Evolutionary conservation across 2,329 filamentous ascomycete species (phyloP), one percentile per base, ranked within the genome.

Genomic region (Colletotrichum sp.): DNA sequence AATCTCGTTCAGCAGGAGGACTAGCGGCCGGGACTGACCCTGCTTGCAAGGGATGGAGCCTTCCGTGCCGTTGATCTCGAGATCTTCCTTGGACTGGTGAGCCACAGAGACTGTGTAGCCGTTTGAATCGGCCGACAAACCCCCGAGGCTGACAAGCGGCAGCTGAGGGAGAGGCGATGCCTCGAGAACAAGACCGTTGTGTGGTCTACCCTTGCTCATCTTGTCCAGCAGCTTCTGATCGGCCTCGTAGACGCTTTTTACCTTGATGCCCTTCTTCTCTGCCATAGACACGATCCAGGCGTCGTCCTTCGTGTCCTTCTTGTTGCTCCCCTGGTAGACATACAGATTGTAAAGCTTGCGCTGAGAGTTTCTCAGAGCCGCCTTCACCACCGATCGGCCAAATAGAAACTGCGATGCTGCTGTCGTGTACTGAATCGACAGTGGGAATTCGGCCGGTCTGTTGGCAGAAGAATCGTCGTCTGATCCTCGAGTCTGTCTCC

Each of bases 391-490:
- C 3, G 94, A 94, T 60, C 91, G 91, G 7, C 97, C 97, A 82
- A 98, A 99, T 3, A 99, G 88, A 80, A 98, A 99, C 77, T 98
- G 94, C 0, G 96, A 98, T 7, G 95, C 95, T 0, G 96, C 94
- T 1, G 95, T 98, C 0, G 95, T 95, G 82, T 96, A 92, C 64
- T 85, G 84, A 72, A 82, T 78, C 65, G 80, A 83, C 32, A 60
- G 32, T 18, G 71, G 66, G 21, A 76, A 65, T 16, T 72, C 72
- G 7, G 39, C 36, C 10, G 72, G 15, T 13, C 59, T 48, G 5
- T 64, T 67, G 9, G 67, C 26, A 10, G 24, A 26, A 12, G 43
- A 67, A 18, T 72, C 55, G 16, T 67, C 55, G 24, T 67, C 63
- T 18, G 69, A 43, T 10, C 43, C 32, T 15, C 61, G 59, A 8